phyloP scores from a whole-genome alignment of 2,329 filamentous ascomycete species.

The Plectosphaerella cucumerina region DNA sequence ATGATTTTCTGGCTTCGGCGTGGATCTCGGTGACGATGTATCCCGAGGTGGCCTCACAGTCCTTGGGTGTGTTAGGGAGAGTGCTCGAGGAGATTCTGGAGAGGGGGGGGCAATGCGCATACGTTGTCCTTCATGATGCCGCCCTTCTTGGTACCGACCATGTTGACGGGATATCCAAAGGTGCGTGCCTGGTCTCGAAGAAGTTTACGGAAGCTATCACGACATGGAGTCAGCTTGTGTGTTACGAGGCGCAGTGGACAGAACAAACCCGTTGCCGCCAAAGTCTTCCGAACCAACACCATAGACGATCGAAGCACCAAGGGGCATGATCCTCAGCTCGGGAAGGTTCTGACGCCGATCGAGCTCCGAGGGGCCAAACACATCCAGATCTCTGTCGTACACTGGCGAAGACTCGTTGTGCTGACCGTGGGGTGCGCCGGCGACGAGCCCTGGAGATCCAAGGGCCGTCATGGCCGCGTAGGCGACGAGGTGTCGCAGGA shows the following conservation, averaged over 20 bases:
- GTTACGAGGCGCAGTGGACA: not conserved
- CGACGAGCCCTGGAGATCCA: not conserved
- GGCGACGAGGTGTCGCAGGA: not conserved
- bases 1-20: not conserved
- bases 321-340: constrained; percentile 2
- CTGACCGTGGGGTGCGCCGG: not conserved
- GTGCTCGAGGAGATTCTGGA: no score
- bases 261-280: constrained; percentile 1
- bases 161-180: constrained; percentile 13
- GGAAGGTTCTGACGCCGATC: not conserved
- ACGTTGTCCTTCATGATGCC: constrained; percentile 21
- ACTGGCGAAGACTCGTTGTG: not conserved
- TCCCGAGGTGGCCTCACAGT: constrained; percentile 3
- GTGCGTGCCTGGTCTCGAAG: not conserved
- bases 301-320: constrained; percentile 4
- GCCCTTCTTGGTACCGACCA: constrained; percentile 17
- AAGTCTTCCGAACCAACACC: not conserved
- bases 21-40: constrained; percentile 2
- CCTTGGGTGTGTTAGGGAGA: not conserved
- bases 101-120: not conserved
- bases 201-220: not conserved
- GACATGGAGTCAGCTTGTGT: not conserved
- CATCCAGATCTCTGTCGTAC: not conserved
- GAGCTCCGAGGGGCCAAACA: not conserved
- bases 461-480: not conserved